These are phyloP conservation scores for Salvia miltiorrhiza DNA, from an alignment of 257 asterid species.

Conservation along the genomic window DNA sequence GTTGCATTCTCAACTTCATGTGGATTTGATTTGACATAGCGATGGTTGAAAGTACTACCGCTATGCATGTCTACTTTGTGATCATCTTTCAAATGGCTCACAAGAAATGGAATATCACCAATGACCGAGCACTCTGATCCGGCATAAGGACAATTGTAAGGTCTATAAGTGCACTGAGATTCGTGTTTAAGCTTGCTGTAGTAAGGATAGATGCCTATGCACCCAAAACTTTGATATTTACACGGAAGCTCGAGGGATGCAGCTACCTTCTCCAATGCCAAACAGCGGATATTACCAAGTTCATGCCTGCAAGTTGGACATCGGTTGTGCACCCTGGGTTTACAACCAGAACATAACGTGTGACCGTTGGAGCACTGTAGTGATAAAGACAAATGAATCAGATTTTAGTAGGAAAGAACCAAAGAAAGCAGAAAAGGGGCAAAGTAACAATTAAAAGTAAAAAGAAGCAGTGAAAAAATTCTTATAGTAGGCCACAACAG, in stretches of 20 bases:
- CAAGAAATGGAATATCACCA: slow-evolving; percentile 45
- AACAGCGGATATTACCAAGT: slow-evolving; percentile 45
- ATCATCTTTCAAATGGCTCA: slow-evolving; percentile 43
- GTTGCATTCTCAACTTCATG: slow-evolving; percentile 43
- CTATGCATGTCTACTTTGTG: slow-evolving; percentile 48
- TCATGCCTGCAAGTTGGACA: slow-evolving; percentile 50
- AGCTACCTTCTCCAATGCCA: slow-evolving; percentile 44
- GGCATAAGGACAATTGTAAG: slow-evolving; percentile 45
- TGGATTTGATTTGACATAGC: slow-evolving; percentile 46
- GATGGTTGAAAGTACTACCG: slow-evolving; percentile 44
- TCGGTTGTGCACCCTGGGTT: slow-evolving; percentile 42
- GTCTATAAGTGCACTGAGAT: slow-evolving; percentile 40
- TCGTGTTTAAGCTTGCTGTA: slow-evolving; percentile 49
- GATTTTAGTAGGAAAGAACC: background rate
- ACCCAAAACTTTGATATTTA: slow-evolving; percentile 38
- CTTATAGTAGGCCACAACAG: background rate
- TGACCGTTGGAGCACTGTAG: slow-evolving; percentile 43
- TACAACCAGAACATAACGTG: slow-evolving; percentile 47
- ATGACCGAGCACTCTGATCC: slow-evolving; percentile 42
- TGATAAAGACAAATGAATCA: background rate
- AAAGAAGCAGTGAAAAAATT: background rate
- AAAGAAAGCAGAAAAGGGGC: background rate
- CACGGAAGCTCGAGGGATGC: slow-evolving; percentile 48
- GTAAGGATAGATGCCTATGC: slow-evolving; percentile 41
- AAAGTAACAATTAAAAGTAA: background rate